Evolutionary conservation across 2,329 filamentous ascomycete genomes (phyloP).

Genomic region (Proliferodiscus dingleyae): DNA sequence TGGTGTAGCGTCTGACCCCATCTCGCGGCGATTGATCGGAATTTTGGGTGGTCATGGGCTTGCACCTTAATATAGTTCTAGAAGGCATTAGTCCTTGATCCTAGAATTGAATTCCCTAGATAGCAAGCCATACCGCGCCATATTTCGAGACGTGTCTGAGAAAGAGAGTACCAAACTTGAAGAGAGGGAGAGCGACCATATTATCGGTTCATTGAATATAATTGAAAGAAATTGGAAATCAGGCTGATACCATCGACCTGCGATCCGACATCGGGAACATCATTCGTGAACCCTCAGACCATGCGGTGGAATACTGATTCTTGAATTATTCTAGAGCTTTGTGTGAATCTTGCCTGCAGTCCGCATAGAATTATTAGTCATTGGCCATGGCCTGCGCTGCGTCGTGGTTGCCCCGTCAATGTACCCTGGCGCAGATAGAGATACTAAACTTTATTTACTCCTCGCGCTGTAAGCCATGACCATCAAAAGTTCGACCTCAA

Average conservation of each 20-base stretch:
- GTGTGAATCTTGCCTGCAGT: too few relatives aligned
- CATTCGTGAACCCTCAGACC: too few relatives aligned
- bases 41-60: conserved; percentile 59
- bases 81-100: conserved; percentile 8
- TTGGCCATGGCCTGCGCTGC: too few relatives aligned
- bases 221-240: neutral
- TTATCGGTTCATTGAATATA: conserved; percentile 5
- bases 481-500: neutral
- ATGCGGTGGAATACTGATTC: too few relatives aligned
- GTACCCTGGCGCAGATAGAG: neutral
- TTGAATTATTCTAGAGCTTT: too few relatives aligned
- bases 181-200: conserved; percentile 63
- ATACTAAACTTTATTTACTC: conserved; percentile 2
- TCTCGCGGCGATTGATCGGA: conserved; percentile 54
- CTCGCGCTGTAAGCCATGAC: neutral
- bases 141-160: conserved; percentile 65
- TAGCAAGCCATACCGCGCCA: conserved; percentile 54
- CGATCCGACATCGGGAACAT: neutral
- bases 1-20: conserved; percentile 63
- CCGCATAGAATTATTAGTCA: too few relatives aligned
- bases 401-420: conserved; percentile 3
- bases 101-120: neutral
- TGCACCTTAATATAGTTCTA: conserved; percentile 63
- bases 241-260: neutral
- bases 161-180: conserved; percentile 62